Evolutionary conservation across 495 filamentous ascomycete genomes (phyloP).

Genomic region (Xylaria longipes): DNA sequence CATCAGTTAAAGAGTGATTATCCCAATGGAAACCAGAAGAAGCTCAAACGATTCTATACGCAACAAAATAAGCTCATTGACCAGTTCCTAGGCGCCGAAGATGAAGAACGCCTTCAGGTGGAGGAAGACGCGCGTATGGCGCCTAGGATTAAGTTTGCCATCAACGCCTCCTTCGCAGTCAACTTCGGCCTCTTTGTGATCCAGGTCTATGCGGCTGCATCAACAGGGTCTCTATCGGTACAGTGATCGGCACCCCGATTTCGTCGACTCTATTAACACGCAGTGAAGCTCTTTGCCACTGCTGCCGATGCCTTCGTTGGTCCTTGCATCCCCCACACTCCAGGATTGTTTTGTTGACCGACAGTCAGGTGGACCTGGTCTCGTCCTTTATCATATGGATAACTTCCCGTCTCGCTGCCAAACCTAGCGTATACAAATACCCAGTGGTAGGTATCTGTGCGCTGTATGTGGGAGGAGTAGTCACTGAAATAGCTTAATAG

Average conservation of each 20-base stretch:
- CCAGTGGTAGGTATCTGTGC: constrained; percentile 49
- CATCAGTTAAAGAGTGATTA: constrained; percentile 53
- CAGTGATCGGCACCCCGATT: constrained; percentile 27
- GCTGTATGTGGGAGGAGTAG: constrained; percentile 4
- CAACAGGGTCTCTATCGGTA: constrained; percentile 60
- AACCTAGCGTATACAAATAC: constrained; percentile 63
- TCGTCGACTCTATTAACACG: constrained; percentile 32
- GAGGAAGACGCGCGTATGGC: constrained; percentile 56
- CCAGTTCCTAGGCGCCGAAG: constrained; percentile 58
- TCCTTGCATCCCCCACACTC: constrained; percentile 27
- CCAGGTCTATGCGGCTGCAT: constrained; percentile 63
- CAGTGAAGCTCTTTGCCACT: constrained; percentile 57
- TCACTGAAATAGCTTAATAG: constrained; percentile 35
- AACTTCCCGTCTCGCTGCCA: constrained; percentile 57
- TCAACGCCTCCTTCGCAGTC: constrained; percentile 59
- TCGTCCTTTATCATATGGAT: constrained; percentile 63
- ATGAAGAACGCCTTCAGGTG: constrained; percentile 57
- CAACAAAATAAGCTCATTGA: constrained; percentile 63
- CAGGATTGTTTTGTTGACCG: not conserved
- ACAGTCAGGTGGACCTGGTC: constrained; percentile 60
- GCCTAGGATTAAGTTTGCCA: constrained; percentile 62
- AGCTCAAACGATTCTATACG: constrained; percentile 61
- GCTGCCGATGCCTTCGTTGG: constrained; percentile 62
- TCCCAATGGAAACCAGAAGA: constrained; percentile 50
- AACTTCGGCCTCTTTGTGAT: constrained; percentile 64